Base-by-base conservation (phyloP, 176 grass and related monocot species). In the Chrysopogon serrulatus region DNA sequence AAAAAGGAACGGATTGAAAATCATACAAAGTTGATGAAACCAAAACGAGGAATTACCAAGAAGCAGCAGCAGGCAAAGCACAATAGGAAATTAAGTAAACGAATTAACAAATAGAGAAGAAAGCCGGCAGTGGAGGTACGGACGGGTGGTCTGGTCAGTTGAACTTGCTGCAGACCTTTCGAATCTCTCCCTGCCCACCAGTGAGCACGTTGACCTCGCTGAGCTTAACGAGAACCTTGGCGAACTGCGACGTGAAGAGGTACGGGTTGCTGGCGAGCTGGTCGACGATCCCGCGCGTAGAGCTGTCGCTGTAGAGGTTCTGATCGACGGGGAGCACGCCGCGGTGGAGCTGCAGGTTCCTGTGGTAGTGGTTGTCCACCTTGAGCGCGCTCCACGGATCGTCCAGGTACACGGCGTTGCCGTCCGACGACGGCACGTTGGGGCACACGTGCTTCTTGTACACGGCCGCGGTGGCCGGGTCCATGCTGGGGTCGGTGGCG, bases 311-410 rank as follows among this genome's bases (percentile, higher is more conserved):
- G 45, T 84, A 75, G 7, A 92, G 56, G 57, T 76, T 83, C 82
- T 88, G 90, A 17, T 92, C 86, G 32, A 74, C 61, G 8, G 28
- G 8, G 19, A 92, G 90, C 5, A 92, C 71, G 10, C 86, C 90
- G 9, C 77, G 82, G 17, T 4, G 19, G 0, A 21, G 39, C 44
- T 82, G 42, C 57, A 91, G 73, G 65, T 79, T 75, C 86, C 36
- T 82, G 90, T 86, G 88, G 86, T 68, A 88, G 59, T 44, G 78
- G 73, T 67, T 92, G 87, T 92, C 87, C 80, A 92, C 80, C n/a
- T 17, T 71, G 0, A 49, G n/a, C 12, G 84, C 49, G 32, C 69
- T 89, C 32, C 23, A 17, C 19, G 43, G 74, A 36, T 86, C 78
- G 70, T 89, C 84, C 2, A 88, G 65, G 80, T 68, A 66, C 5